Evolutionary conservation across 495 filamentous ascomycete genomes (phyloP), one percentile per base, ranked within the genome.

Genomic region (Penicillium dipodomyicola): DNA sequence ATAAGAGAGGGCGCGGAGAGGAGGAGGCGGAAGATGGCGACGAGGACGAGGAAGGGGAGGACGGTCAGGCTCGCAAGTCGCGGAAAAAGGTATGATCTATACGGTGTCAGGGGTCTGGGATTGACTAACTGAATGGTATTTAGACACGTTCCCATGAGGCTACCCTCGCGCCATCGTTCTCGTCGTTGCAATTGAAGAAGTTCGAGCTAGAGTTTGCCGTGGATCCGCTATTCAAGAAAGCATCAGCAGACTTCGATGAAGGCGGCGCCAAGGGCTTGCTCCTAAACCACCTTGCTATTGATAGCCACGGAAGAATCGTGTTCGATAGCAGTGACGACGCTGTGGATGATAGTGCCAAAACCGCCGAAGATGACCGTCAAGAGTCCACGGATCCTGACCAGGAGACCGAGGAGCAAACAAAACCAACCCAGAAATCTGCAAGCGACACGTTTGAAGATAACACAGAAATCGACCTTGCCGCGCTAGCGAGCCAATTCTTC

Each of bases 201-300:
- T 90, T 97, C 59, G 94, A 99, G 60, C 82, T 97, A 32, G 94
- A 99, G 65, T 96, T 99, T 59, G 87, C 91, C 1, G 94, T 99
- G 23, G 94, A 99, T 64, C 94, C 94, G 4, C 75, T 99, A 8
- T 99, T 97, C 82, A 97, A 97, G 68, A 99, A 99, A 65, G 95
- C 92, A 0, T 92, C 92, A 3, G 94, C 94, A 22, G 94, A 99
- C 70, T 97, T 97, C 65, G 94, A 99, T 65, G 94, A 99, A 75
- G 94, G 94, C 23, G 94, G 94, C 49, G 95, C 95, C 17, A 99
- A 97, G 74, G 94, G 94, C 3, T 79, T 99, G 33, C 77, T 99
- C 20, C 78, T 99, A 17, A 99, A 99, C 69, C 92, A 97, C 71
- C 80, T 99, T 15, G 85, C 91, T 51, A 97, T 99, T 57, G 94